Base-by-base conservation (phyloP, 1,139 yeast species). In the Suhomyces atakaporum region DNA sequence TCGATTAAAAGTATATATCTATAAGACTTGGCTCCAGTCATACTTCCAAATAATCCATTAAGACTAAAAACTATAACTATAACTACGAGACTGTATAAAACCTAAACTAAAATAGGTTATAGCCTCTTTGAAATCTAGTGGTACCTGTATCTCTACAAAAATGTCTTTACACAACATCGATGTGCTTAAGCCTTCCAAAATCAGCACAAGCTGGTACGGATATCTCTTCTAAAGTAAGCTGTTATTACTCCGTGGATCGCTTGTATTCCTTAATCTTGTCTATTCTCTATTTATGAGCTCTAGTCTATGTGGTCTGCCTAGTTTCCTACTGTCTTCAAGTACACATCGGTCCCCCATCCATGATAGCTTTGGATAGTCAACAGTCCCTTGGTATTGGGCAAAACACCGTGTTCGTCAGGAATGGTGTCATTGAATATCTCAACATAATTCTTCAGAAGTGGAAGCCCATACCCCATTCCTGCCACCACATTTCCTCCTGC, bases 381-480 rank as follows among this genome's bases (percentile, higher is more conserved):
- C 59, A 74, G 77, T 1, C 97, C 97, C 51, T 75, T 66, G 20
- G 58, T 53, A 5, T 38, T 33, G 1, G 51, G 45, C 15, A 43
- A 31, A 7, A 43, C 44, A 5, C 46, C 49, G 4, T 46, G 36
- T 10, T 40, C 47, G 5, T 50, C 49, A 6, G 53, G 49, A 3
- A 59, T 40, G 3, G 69, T 58, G 26, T 65, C 69, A 41, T 69
- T 69, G 47, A 71, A 71, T 2, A 67, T 63, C 47, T 71, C 75
- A n/a, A 69, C 60, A 47, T 71, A 71, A 43, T 66, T 66, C 52
- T 78, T 77, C 63, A 92, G 86, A 43, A 90, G 66, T 1, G 97
- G 97, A 36, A 90, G 62, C 0, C 98, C 98, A 55, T 88, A 90
- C 0, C 98, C 98, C 86, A 92, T 84, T 0, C 98, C 98, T 0